phyloP scores from a whole-genome alignment of 2,329 filamentous ascomycete genomes.

The Colletotrichum godetiae region DNA sequence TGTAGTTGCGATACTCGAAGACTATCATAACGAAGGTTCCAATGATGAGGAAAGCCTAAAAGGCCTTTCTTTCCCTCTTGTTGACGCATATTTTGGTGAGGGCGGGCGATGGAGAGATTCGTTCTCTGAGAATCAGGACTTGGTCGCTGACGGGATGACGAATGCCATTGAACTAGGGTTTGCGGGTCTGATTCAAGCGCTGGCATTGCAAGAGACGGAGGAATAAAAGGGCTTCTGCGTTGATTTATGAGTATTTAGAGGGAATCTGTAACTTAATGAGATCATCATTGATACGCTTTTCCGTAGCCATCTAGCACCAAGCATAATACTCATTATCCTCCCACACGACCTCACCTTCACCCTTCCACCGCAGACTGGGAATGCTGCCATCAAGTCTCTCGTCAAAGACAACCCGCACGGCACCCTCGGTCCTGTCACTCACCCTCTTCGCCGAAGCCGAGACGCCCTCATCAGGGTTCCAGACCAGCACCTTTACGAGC shows the following conservation, averaged over 20 bases:
- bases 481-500: constrained; percentile 47
- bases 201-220: constrained; percentile 3
- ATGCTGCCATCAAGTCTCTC: constrained; percentile 45
- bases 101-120: constrained; percentile 38
- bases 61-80: constrained; percentile 27
- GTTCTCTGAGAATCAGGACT: constrained; percentile 35
- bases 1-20: constrained; percentile 34
- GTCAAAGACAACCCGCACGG: constrained; percentile 43
- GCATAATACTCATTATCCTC: constrained; percentile 44
- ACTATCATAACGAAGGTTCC: constrained; percentile 36
- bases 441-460: constrained; percentile 43
- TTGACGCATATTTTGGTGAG: constrained; percentile 38
- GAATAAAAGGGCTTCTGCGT: not conserved
- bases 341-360: constrained; percentile 43
- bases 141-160: constrained; percentile 38
- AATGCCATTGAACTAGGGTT: constrained; percentile 40
- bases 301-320: constrained; percentile 36
- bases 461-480: constrained; percentile 49
- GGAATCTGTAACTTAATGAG: not conserved
- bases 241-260: not conserved
- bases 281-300: not conserved
- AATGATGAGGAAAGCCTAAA: constrained; percentile 33
- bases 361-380: constrained; percentile 50
- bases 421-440: constrained; percentile 51
- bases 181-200: constrained; percentile 35